Evolutionary conservation across 2,329 filamentous ascomycete species (phyloP), one percentile per base, ranked within the genome.

Genomic region (Colletotrichum scovillei): DNA sequence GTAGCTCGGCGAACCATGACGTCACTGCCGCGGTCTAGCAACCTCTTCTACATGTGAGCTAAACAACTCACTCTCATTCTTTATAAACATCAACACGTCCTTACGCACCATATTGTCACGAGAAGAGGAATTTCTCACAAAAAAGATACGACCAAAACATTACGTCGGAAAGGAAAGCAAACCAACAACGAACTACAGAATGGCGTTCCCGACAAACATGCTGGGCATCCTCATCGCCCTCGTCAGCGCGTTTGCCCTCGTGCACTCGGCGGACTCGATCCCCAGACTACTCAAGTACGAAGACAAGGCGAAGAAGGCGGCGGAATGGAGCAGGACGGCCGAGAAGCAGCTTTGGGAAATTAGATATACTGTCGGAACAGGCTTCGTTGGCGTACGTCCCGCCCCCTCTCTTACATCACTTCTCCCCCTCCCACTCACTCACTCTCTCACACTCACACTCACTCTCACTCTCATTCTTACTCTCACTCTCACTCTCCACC

Each of bases 221-320:
- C 56, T 76, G 53, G 53, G 72, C 53, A 35, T 74, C 1, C 70
- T 73, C 57, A 62, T 77, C 67, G 69, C 72, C 30, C 30, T 75
- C 42, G 52, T 77, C 65, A 80, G 78, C 65, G 75, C 63, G 60
- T 78, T 76, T 66, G 75, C 76, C 5, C 65, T 78, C 28, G 69
- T 53, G 8, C 73, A 78, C 38, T 79, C 79, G 22, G 38, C 72
- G 6, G 70, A 74, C 35, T 80, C 79, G 4, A 79, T 80, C 53
- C 74, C 76, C 6, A 78, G 78, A 59, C 75, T 81, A 19, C 76
- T 67, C 16, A 78, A 75, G 24, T 81, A 81, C 74, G 79, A 81
- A 60, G 67, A 69, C 4, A 77, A 78, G 26, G 79, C 77, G 26
- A 69, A 80, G 63, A 78, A 77, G 67, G 79, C 79, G 3, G 79